Evolutionary conservation across 371 early-diverging fungal genomes (phyloP).

Genomic region (Fennellomyces sp.): DNA sequence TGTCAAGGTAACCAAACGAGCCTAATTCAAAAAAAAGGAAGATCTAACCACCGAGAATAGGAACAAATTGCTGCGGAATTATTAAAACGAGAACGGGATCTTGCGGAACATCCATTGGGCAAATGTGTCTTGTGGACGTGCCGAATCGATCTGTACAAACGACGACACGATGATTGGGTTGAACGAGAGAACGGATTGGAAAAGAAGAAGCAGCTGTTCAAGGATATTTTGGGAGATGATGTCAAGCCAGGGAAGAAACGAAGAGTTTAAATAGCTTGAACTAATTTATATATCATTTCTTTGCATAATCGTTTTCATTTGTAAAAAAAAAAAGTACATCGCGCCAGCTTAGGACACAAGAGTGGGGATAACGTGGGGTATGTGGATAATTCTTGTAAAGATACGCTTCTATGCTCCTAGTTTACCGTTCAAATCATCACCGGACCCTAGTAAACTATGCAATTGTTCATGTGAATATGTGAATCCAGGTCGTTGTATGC

Average conservation of each 20-base stretch:
- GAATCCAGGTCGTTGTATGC: no score
- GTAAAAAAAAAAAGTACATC: no score
- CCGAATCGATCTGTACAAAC: constrained; percentile 76
- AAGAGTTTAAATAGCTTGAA: neutral
- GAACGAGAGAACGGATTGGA: constrained; percentile 73
- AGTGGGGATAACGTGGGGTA: no score
- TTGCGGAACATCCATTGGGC: constrained; percentile 71
- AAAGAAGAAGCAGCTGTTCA: constrained; percentile 75
- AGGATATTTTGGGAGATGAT: constrained; percentile 67
- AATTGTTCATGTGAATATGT: neutral
- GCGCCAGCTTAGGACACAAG: no score
- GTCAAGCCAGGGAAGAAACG: constrained; percentile 4
- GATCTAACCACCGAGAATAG: no score
- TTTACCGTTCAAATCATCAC: constrained; percentile 15
- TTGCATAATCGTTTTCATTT: no score
- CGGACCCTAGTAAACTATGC: constrained; percentile 12
- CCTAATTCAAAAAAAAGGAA: neutral
- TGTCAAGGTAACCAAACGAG: constrained; percentile 48
- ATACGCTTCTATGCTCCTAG: constrained; percentile 6
- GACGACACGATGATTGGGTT: constrained; percentile 74
- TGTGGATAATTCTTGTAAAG: no score
- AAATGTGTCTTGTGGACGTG: constrained; percentile 80
- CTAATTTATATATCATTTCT: no score
- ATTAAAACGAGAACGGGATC: constrained; percentile 51
- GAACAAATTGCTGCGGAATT: constrained; percentile 76